These are phyloP conservation scores for Cyanidioschyzon merolae DNA, from an alignment of 23 red algal species.

Conservation along the genomic window DNA sequence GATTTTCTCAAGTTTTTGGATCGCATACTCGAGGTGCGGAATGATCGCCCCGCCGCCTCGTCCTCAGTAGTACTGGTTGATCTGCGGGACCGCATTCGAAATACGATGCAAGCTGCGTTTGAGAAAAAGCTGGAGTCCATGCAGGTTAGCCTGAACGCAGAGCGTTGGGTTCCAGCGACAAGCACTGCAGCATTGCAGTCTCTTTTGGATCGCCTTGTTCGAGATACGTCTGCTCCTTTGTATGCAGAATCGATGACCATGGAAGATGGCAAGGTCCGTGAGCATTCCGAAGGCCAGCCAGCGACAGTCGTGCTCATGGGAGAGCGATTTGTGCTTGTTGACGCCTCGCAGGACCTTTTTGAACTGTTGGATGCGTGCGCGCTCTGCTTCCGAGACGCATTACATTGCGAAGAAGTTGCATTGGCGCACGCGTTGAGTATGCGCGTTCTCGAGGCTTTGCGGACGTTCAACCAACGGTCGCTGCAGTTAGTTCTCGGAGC, in stretches of 20 bases:
- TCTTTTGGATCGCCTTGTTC: not conserved
- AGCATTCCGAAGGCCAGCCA: no score
- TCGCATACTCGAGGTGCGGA: not conserved
- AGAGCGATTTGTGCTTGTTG: not conserved
- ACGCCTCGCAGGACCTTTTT: not conserved
- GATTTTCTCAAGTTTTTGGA: not conserved
- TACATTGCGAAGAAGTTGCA: not conserved
- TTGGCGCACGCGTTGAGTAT: not conserved
- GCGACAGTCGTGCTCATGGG: not conserved
- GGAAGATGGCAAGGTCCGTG: not conserved
- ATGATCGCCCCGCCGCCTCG: not conserved
- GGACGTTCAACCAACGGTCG: not conserved
- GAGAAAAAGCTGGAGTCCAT: not conserved
- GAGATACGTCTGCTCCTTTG: not conserved
- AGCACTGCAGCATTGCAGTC: not conserved
- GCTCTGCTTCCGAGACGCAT: not conserved
- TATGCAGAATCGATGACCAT: not conserved
- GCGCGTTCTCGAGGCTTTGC: not conserved
- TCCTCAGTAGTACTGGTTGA: not conserved
- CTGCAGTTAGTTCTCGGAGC: constrained; percentile 3
- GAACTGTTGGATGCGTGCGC: not conserved
- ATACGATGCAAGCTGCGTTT: not conserved
- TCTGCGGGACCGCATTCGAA: not conserved
- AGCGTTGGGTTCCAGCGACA: not conserved
- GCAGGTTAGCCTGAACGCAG: not conserved